Conservation (phyloP, 2,329 filamentous ascomycete species). For the Taxawa tesnikishii region DNA sequence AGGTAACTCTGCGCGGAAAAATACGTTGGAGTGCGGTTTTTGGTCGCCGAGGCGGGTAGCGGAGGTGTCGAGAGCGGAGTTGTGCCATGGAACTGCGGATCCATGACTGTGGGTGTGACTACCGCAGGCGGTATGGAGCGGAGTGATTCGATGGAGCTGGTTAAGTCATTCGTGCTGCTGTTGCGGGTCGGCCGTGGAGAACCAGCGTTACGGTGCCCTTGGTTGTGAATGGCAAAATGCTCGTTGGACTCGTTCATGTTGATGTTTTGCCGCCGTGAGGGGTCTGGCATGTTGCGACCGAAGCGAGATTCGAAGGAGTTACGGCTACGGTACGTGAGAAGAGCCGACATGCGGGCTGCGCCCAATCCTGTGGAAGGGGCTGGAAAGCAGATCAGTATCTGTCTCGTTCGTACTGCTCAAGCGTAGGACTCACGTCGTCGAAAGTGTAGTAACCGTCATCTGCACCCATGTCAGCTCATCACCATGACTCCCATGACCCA, state of each 20-base stretch:
- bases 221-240: constrained; percentile 41
- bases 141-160: constrained; percentile 12
- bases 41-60: constrained; percentile 19
- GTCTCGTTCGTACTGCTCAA: too few species aligned
- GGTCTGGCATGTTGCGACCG: constrained; percentile 81
- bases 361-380: constrained; percentile 78
- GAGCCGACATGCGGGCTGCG: constrained; percentile 90
- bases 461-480: constrained; percentile 2
- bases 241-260: constrained; percentile 43
- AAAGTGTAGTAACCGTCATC: constrained; percentile 92
- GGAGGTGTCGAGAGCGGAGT: constrained; percentile 19
- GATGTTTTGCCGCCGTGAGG: constrained; percentile 72
- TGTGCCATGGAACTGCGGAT: constrained; percentile 35
- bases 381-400: background rate
- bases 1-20: constrained; percentile 97
- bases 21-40: constrained; percentile 51
- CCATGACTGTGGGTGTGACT: constrained; percentile 17
- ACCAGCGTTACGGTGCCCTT: constrained; percentile 35
- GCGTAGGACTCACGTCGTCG: constrained; percentile 42
- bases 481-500: too few species aligned
- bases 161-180: constrained; percentile 14
- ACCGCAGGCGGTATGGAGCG: constrained; percentile 11
- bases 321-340: constrained; percentile 89
- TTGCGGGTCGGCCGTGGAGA: constrained; percentile 30
- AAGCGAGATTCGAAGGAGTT: constrained; percentile 96